Evolutionary conservation across 2,329 filamentous ascomycete genomes (phyloP).

Genomic region (Alternaria gaisen): DNA sequence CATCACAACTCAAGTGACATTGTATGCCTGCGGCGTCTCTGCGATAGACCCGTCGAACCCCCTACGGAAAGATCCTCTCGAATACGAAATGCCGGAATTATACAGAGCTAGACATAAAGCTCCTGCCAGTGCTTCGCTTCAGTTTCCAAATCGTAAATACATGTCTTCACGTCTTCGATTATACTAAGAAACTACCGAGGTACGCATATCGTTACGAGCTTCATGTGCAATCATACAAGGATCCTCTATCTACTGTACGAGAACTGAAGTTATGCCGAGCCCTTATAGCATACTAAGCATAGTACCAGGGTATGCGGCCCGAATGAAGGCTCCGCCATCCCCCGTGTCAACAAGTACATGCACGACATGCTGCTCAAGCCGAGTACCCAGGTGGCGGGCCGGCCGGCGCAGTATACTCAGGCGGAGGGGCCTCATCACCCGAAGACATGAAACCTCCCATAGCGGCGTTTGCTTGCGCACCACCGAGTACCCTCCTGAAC

Average conservation of each 20-base stretch:
- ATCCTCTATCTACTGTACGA: background rate
- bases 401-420: conserved; percentile 22
- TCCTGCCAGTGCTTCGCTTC: background rate
- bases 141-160: background rate
- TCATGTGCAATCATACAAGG: background rate
- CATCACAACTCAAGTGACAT: background rate
- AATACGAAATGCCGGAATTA: background rate
- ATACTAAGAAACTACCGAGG: background rate
- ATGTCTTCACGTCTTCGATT: background rate
- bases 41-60: background rate
- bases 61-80: background rate
- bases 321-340: background rate
- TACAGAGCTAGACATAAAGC: background rate
- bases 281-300: background rate
- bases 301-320: background rate
- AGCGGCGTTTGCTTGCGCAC: conserved; percentile 5
- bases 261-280: background rate
- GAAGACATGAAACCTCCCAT: background rate
- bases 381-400: conserved; percentile 15
- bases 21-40: background rate
- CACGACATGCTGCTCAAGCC: background rate
- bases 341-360: background rate
- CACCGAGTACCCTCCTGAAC: conserved; percentile 47
- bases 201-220: background rate
- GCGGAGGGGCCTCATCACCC: conserved; percentile 13